Evolutionary conservation across 202 grass and related monocot species (phyloP), one percentile per base, ranked within the genome.

Genomic region (Carex sylvatica): DNA sequence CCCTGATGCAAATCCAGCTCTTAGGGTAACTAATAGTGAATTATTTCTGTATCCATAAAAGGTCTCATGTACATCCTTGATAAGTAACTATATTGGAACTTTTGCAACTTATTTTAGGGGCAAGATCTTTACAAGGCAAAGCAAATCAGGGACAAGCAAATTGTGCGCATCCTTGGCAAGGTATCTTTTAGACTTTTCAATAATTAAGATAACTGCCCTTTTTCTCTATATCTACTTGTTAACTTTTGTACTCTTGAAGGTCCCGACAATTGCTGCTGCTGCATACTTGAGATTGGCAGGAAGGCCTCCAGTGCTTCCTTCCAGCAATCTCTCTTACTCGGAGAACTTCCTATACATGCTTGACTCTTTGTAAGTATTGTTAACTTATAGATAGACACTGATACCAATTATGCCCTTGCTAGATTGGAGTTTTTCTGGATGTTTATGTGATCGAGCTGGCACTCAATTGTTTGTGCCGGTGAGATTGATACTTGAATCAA

Each of bases 271-370:
- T 86, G 89, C 95, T 88, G 91, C 89, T 83, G 92, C 95, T 83
- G 91, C 95, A 9, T 95, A 93, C 79, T 91, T 98, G 83, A 93
- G 89, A 86, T 90, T 95, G 82, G 88, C 92, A 62, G 91, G 95
- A 91, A 92, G 95, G 64, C 86, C 92, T 89, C 72, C 93, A 54
- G 70, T 95, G 28, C 86, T 95, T 74, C 95, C 91, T 87, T 91
- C 92, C 55, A 93, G 70, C 84, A 89, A 74, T 83, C 87, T 98
- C 53, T 98, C 95, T 86, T 98, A 93, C 69, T 98, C 92, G 9
- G 95, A 98, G 74, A 98, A 95, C 69, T 98, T 95, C 77, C 85
- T 98, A 59, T 95, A 93, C 83, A 95, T 93, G 95, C 84, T 98
- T 49, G 96, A 98, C 49, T 95, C 96, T 30, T 62, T 98, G 96